These are phyloP conservation scores for Penicillium paradoxum DNA, from an alignment of 495 filamentous ascomycete genomes.

Conservation along the genomic window DNA sequence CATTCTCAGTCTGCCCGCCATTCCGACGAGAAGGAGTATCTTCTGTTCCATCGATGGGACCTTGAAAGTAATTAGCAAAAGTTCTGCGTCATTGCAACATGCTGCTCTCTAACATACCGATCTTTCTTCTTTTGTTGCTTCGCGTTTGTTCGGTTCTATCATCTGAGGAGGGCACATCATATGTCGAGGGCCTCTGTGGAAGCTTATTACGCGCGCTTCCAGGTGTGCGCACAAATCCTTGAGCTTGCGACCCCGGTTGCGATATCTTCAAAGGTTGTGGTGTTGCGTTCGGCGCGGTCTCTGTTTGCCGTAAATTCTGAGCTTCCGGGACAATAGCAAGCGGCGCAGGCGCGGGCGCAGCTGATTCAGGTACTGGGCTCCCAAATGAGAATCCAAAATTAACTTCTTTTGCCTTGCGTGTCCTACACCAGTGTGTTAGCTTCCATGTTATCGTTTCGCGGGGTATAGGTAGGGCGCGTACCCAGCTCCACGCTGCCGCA, in stretches of 20 bases:
- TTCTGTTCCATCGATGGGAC: constrained; percentile 5
- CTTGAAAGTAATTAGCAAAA: constrained; percentile 12
- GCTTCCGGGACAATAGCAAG: constrained; percentile 19
- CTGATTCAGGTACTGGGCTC: constrained; percentile 5
- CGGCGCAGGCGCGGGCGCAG: constrained; percentile 11
- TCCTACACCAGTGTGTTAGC: constrained; percentile 28
- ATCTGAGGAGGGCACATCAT: constrained; percentile 23
- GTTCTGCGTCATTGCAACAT: not conserved
- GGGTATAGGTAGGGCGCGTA: constrained; percentile 35
- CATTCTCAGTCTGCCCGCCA: not conserved
- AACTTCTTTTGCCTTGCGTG: constrained; percentile 43
- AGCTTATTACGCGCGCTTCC: constrained; percentile 24
- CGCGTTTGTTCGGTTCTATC: constrained; percentile 11
- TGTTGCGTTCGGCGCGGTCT: constrained; percentile 11
- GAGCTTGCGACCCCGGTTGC: constrained; percentile 6
- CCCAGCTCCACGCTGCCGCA: constrained; percentile 58
- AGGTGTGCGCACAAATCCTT: constrained; percentile 15
- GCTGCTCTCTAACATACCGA: constrained; percentile 13
- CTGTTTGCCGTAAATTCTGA: constrained; percentile 14
- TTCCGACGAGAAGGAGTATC: not conserved
- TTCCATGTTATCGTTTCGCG: constrained; percentile 24
- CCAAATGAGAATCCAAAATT: constrained; percentile 52
- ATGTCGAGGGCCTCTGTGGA: constrained; percentile 23
- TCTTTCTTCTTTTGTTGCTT: constrained; percentile 22
- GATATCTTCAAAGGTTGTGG: constrained; percentile 5